phyloP scores from a whole-genome alignment of 768 basidiomycete genomes.

The Rhodosporidiobolus odoratus region DNA sequence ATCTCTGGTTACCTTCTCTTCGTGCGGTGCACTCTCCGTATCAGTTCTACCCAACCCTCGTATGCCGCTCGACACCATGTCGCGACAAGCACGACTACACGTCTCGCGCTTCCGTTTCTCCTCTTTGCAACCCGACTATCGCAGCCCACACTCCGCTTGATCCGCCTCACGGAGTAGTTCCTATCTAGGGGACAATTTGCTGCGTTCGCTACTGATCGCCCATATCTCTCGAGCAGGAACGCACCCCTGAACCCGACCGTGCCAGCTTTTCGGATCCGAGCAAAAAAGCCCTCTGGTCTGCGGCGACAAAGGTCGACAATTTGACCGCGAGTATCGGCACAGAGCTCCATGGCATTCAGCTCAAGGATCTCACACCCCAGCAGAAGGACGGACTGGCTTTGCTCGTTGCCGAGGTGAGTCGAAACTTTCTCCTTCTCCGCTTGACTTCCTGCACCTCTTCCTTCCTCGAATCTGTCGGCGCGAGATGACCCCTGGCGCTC shows the following conservation, averaged over 20 bases:
- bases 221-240: not conserved
- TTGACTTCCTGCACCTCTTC: not conserved
- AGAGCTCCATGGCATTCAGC: not conserved
- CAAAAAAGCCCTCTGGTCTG: not conserved
- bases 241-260: not conserved
- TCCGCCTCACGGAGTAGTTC: not conserved
- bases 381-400: not conserved
- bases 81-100: not conserved
- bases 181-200: no score
- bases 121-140: not conserved
- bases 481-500: not conserved
- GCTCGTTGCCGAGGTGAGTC: not conserved
- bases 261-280: not conserved
- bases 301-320: not conserved
- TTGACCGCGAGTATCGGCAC: not conserved
- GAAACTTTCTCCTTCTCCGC: not conserved
- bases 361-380: not conserved
- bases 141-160: not conserved
- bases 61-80: no score
- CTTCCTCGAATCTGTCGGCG: not conserved
- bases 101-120: not conserved
- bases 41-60: no score
- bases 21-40: no score
- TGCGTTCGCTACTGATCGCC: not conserved
- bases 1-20: no score